These are phyloP conservation scores for Camelina neglecta DNA, from an alignment of 345 rosid species.

Conservation along the genomic window DNA sequence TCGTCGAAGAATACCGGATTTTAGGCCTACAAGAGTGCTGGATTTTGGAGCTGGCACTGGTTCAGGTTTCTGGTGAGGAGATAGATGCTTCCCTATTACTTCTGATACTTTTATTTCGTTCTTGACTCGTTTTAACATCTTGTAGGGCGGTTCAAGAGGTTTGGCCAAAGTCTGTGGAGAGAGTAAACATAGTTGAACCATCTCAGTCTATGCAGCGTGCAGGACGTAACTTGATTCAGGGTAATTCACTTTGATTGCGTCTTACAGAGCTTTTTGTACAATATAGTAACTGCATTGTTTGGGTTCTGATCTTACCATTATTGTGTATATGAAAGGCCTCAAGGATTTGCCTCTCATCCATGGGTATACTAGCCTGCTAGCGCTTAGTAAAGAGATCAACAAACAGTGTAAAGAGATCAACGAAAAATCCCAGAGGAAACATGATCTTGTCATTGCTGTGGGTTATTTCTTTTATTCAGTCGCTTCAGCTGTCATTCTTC, in stretches of 20 bases:
- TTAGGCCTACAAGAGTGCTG: conserved; percentile 68
- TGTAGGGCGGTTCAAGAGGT: conserved; percentile 86
- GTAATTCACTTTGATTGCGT: conserved; percentile 42
- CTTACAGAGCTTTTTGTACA: neutral
- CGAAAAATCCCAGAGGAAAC: conserved; percentile 67
- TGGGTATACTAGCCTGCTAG: conserved; percentile 75
- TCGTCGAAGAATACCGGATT: conserved; percentile 70
- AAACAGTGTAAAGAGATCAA: conserved; percentile 56
- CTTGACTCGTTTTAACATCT: conserved; percentile 24
- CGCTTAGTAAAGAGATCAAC: conserved; percentile 60
- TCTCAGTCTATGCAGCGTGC: conserved; percentile 98
- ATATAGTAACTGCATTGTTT: neutral
- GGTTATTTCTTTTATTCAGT: conserved; percentile 44
- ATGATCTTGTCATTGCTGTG: conserved; percentile 98
- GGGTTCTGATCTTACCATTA: conserved; percentile 10
- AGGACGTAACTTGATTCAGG: conserved; percentile 77
- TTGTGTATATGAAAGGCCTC: conserved; percentile 51
- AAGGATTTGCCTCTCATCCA: conserved; percentile 84
- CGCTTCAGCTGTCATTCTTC: conserved; percentile 33
- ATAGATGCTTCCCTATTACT: neutral
- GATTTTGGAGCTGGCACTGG: conserved; percentile 99
- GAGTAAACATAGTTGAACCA: conserved; percentile 85
- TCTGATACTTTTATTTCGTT: neutral
- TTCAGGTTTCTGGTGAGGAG: conserved; percentile 86
- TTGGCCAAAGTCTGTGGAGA: conserved; percentile 81